Conservation (phyloP, 768 basidiomycete species). For the Phaeotremella skinneri region DNA sequence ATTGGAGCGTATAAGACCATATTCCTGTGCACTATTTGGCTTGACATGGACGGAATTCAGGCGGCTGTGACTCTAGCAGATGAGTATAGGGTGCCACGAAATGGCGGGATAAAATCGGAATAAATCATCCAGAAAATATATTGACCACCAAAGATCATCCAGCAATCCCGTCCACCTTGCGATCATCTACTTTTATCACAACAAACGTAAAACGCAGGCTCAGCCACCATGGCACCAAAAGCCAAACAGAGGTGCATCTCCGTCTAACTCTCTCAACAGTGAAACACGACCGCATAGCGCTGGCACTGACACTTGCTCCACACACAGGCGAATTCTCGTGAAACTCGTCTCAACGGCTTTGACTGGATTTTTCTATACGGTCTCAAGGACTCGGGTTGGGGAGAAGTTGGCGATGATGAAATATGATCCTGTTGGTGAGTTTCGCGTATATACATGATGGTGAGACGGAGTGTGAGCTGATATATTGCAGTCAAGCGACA, state of each 20-base stretch:
- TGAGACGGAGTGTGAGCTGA: background rate
- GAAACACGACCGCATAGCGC: background rate
- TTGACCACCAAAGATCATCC: background rate
- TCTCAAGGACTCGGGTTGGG: constrained; percentile 67
- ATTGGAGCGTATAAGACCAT: too few species aligned
- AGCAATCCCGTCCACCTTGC: too few species aligned
- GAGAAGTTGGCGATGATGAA: constrained; percentile 86
- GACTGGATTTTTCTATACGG: constrained; percentile 89
- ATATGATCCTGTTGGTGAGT: constrained; percentile 79
- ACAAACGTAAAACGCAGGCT: background rate
- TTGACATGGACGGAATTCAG: too few species aligned
- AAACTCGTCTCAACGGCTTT: constrained; percentile 86
- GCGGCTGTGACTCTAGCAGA: too few species aligned
- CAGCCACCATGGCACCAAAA: constrained; percentile 39
- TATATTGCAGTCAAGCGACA: constrained; percentile 40
- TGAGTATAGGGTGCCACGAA: too few species aligned
- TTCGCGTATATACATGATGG: background rate
- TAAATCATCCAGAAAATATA: too few species aligned
- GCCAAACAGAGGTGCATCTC: constrained; percentile 37
- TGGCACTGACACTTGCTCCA: constrained; percentile 2
- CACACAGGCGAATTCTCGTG: constrained; percentile 71
- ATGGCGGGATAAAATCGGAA: too few species aligned
- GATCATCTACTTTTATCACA: too few species aligned
- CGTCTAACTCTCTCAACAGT: background rate
- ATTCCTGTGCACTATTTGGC: too few species aligned